Evolutionary conservation across 225 moss, liverwort and hornwort species (phyloP).

Genomic region (Sphagnum contortum): DNA sequence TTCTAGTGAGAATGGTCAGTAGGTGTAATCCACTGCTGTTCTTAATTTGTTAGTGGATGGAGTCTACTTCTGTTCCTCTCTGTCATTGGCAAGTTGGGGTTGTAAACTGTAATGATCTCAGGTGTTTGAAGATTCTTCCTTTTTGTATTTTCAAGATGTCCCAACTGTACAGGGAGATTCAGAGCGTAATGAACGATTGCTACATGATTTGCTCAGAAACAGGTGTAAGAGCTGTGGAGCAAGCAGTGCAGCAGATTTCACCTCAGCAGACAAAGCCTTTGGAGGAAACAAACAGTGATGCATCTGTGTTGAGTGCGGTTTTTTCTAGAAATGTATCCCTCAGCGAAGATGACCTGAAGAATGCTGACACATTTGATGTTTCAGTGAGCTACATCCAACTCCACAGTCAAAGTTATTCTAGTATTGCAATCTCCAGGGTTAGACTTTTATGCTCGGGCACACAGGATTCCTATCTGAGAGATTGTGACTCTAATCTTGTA

Average conservation of each 20-base stretch:
- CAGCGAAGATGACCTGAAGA: slow-evolving; percentile 92
- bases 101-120: no score
- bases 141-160: no score
- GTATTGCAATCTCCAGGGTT: no score
- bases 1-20: slow-evolving; percentile 62
- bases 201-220: slow-evolving; percentile 12
- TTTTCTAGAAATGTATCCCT: slow-evolving; percentile 67
- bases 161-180: no score
- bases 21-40: no score
- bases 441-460: no score
- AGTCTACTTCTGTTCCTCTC: not conserved
- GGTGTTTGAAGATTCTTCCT: no score
- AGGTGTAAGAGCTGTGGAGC: slow-evolving; percentile 39
- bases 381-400: slow-evolving; percentile 38
- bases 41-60: no score
- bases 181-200: no score
- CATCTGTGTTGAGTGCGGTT: slow-evolving; percentile 40
- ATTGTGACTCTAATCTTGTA: slow-evolving; percentile 23
- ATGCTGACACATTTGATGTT: slow-evolving; percentile 92
- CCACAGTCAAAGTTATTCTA: no score
- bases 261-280: slow-evolving; percentile 34
- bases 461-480: no score
- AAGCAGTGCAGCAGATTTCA: slow-evolving; percentile 34
- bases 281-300: slow-evolving; percentile 53
- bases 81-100: not conserved